Evolutionary conservation across 2,329 filamentous ascomycete species (phyloP).

Genomic region (Aspergillus sp.): DNA sequence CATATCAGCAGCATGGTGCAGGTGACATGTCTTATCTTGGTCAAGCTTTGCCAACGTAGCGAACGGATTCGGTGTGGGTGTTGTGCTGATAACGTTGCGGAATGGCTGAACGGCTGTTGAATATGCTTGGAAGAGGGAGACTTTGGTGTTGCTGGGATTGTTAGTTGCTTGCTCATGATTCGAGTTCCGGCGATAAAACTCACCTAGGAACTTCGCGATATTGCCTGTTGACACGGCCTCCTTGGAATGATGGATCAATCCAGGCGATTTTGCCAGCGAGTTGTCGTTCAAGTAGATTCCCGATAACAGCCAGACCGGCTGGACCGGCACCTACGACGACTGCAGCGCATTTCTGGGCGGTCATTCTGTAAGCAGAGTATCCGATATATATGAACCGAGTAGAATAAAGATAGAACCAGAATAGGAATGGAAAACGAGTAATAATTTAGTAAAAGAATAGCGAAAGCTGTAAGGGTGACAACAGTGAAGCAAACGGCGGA

Average conservation of each 20-base stretch:
- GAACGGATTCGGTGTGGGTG: constrained; percentile 49
- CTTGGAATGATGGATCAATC: constrained; percentile 53
- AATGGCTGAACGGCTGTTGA: constrained; percentile 50
- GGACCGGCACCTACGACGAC: constrained; percentile 55
- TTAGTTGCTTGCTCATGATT: neutral
- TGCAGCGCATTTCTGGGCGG: constrained; percentile 40
- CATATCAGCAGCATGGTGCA: constrained; percentile 54
- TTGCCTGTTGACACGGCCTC: constrained; percentile 45
- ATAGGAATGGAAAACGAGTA: neutral
- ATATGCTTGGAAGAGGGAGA: constrained; percentile 52
- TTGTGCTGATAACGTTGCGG: constrained; percentile 43
- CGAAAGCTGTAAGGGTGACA: neutral
- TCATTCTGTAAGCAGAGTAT: constrained; percentile 12
- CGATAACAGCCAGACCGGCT: constrained; percentile 54
- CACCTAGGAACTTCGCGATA: constrained; percentile 56
- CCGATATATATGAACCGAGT: neutral
- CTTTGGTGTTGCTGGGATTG: constrained; percentile 51
- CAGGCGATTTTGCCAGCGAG: constrained; percentile 48
- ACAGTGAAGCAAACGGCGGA: neutral
- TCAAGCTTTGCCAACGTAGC: constrained; percentile 48
- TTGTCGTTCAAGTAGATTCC: constrained; percentile 54
- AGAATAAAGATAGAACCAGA: neutral
- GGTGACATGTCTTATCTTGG: constrained; percentile 51
- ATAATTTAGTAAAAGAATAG: neutral
- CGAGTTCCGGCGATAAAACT: constrained; percentile 7